Conservation (phyloP, 1,139 yeast genomes). For the Yamadazyma friedrichii region DNA sequence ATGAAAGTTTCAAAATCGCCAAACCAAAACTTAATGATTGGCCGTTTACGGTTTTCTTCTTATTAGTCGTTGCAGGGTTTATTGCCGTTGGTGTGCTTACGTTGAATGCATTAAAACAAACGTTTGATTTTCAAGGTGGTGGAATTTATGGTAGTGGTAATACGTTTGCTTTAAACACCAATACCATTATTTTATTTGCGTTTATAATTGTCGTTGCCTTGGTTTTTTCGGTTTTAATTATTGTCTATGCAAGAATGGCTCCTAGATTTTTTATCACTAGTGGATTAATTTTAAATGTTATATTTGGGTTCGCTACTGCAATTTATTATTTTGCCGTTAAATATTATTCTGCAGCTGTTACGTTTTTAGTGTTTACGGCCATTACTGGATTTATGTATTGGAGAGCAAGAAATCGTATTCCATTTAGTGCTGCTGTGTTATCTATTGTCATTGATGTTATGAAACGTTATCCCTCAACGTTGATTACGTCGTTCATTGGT, state of each 20-base stretch:
- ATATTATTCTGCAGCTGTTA: conserved; percentile 79
- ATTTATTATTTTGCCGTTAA: conserved; percentile 63
- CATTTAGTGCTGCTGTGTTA: conserved; percentile 72
- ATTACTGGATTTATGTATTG: conserved; percentile 73
- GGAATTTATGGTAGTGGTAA: conserved; percentile 59
- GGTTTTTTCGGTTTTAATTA: conserved; percentile 55
- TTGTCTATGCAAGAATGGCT: conserved; percentile 59
- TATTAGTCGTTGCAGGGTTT: conserved; percentile 65
- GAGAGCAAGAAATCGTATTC: conserved; percentile 67
- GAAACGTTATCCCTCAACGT: conserved; percentile 66
- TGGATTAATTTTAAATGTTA: conserved; percentile 66
- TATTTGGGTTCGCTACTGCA: conserved; percentile 73
- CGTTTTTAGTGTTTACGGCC: conserved; percentile 62
- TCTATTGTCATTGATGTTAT: conserved; percentile 75
- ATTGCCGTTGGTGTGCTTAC: conserved; percentile 70
- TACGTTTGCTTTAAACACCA: conserved; percentile 63
- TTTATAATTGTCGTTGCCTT: conserved; percentile 65
- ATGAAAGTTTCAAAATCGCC: conserved; percentile 62
- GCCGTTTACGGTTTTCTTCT: conserved; percentile 66
- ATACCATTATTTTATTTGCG: conserved; percentile 68
- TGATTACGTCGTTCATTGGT: conserved; percentile 64
- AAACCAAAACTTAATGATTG: conserved; percentile 72
- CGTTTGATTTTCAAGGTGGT: conserved; percentile 58
- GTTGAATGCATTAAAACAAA: conserved; percentile 58
- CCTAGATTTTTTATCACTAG: conserved; percentile 69